Evolutionary conservation across 371 early-diverging fungal genomes (phyloP), one percentile per base, ranked within the genome.

Genomic region (Choanephora cucurbitarum): DNA sequence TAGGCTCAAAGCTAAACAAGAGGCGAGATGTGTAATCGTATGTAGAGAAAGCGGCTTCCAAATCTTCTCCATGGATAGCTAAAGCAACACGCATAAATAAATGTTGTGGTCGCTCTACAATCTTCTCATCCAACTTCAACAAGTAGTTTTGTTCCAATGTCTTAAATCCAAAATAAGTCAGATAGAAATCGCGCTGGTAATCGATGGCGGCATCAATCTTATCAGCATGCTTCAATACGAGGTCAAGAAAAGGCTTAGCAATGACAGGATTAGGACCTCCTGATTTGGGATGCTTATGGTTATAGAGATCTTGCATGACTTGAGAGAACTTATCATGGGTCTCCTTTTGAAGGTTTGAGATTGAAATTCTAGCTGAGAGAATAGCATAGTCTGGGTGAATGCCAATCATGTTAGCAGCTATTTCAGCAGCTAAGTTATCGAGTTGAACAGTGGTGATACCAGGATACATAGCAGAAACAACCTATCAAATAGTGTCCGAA

Each of bases 101-200:
- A 71, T 98, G 95, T 74, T 98, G 97, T 17, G 97, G 97, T 28
- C 97, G 82, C 69, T 98, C 98, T 10, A 89, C 89, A 28, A 88
- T 74, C 50, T 80, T 75, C 33, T 84, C 83, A 63, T 86, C 83
- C 67, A 93, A 82, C 57, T 85, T 80, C 58, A 97, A 70, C 43
- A 98, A 75, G 73, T 96, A 98, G 37, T 89, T 89, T 41, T 92
- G 89, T 70, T 93, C 90, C 17, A 98, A 83, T 7, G 96, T 95
- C 82, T 94, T 94, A 83, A 96, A 91, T 14, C 96, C 97, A 84
- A 97, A 98, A 79, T 85, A 98, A 71, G 90, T 91, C 76, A 95
- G 92, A 55, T 83, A 83, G 69, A 86, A 95, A 75, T 98, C 98
- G 57, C 94, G 88, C 55, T 92, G 87, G 67, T 96, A 93, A 69